phyloP scores from a whole-genome alignment of 1,284 basidiomycete species.

The Sphagnurus paluster region DNA sequence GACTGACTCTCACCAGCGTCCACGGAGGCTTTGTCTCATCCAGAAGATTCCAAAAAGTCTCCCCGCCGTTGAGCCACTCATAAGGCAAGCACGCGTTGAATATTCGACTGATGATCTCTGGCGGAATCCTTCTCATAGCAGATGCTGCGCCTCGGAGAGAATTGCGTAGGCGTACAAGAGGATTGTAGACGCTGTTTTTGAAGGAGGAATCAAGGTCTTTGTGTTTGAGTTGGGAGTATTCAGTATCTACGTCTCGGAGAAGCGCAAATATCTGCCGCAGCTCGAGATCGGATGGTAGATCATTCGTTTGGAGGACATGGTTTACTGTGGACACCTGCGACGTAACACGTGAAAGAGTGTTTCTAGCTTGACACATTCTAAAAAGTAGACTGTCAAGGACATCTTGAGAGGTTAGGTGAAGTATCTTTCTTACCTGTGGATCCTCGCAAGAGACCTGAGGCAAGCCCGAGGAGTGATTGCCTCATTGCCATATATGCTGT shows the following conservation, averaged over 20 bases:
- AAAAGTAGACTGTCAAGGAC: no score
- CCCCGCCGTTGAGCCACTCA: background rate
- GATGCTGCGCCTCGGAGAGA: background rate
- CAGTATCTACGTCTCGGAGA: background rate
- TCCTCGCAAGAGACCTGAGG: no score
- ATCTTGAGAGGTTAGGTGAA: no score
- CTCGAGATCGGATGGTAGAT: slow-evolving; percentile 1
- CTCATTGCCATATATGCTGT: no score
- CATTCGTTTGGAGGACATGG: slow-evolving; percentile 2
- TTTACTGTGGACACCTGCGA: no score
- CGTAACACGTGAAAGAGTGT: no score
- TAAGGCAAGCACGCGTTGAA: background rate
- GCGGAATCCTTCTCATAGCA: slow-evolving; percentile 2
- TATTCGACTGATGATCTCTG: slow-evolving; percentile 6
- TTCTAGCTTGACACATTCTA: no score
- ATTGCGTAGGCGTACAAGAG: background rate
- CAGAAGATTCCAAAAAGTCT: slow-evolving; percentile 2
- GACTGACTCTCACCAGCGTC: slow-evolving; percentile 4
- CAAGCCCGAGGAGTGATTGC: no score
- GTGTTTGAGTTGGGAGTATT: background rate
- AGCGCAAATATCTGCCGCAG: background rate
- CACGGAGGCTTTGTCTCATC: slow-evolving; percentile 3
- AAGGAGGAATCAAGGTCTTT: background rate
- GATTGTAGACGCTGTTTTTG: background rate
- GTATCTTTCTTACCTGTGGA: no score